These are phyloP conservation scores for Tolypocladium amazonense DNA, from an alignment of 2,329 filamentous ascomycete species.

Conservation along the genomic window DNA sequence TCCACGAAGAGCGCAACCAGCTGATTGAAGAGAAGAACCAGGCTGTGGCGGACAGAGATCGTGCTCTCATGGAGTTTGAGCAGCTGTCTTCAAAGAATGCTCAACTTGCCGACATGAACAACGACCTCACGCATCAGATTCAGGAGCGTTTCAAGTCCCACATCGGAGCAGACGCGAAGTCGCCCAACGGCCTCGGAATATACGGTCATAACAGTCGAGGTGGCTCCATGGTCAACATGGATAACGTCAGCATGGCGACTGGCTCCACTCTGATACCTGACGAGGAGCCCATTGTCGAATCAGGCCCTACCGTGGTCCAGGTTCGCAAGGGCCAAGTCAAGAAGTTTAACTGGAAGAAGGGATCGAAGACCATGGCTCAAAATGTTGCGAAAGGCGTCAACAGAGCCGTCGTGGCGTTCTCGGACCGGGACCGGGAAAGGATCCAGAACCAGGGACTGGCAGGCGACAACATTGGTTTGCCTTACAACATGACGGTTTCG, in stretches of 20 bases:
- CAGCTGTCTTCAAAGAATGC: conserved; percentile 89
- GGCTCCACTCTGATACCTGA: conserved; percentile 50
- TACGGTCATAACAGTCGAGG: conserved; percentile 42
- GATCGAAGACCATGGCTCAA: conserved; percentile 85
- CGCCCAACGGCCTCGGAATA: conserved; percentile 46
- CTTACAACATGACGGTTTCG: conserved; percentile 58
- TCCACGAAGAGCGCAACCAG: conserved; percentile 65
- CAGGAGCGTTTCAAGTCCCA: conserved; percentile 86
- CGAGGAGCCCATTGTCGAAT: conserved; percentile 56
- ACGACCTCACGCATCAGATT: conserved; percentile 87
- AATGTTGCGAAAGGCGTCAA: conserved; percentile 92
- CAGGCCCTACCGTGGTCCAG: conserved; percentile 86
- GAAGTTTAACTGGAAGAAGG: conserved; percentile 99
- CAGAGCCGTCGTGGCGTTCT: conserved; percentile 71
- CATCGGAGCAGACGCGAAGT: conserved; percentile 38
- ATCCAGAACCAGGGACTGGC: conserved; percentile 41
- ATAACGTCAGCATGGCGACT: conserved; percentile 43
- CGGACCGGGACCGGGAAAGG: conserved; percentile 50
- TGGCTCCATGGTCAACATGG: conserved; percentile 39
- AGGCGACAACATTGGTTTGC: conserved; percentile 55
- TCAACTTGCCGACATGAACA: conserved; percentile 89
- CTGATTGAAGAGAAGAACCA: conserved; percentile 76
- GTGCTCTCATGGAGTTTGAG: conserved; percentile 90
- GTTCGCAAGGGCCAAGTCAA: conserved; percentile 89
- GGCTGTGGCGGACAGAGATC: conserved; percentile 77